Evolutionary conservation across 768 basidiomycete genomes (phyloP).

Genomic region (Pisolithus tinctorius): DNA sequence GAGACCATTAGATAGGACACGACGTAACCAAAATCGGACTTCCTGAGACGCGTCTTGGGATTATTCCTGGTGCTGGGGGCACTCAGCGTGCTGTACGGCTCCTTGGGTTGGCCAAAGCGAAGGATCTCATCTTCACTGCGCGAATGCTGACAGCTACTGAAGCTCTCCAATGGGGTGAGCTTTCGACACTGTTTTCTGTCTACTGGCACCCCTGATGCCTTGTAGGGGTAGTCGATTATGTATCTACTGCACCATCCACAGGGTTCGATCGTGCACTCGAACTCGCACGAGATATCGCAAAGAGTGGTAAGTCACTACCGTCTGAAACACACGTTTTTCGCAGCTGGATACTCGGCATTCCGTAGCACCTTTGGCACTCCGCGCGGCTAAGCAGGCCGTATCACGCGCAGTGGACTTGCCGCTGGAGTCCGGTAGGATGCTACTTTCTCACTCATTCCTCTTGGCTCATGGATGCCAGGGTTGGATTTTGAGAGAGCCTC

Average conservation of each 20-base stretch:
- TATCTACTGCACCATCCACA: slow-evolving; percentile 51
- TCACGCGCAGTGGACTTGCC: slow-evolving; percentile 73
- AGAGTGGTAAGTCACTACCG: slow-evolving; percentile 42
- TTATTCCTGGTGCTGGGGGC: slow-evolving; percentile 89
- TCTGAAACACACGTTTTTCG: neutral
- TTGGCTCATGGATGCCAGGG: slow-evolving; percentile 34
- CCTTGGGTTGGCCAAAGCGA: slow-evolving; percentile 73
- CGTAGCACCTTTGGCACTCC: slow-evolving; percentile 76
- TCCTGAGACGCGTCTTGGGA: slow-evolving; percentile 73
- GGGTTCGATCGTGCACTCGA: slow-evolving; percentile 66
- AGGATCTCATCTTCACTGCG: slow-evolving; percentile 82
- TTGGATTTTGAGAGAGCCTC: slow-evolving; percentile 87
- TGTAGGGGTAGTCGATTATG: slow-evolving; percentile 77
- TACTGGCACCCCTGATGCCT: slow-evolving; percentile 2
- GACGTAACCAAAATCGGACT: slow-evolving; percentile 80
- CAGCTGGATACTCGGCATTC: neutral
- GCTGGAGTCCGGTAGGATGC: slow-evolving; percentile 58
- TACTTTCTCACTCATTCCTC: neutral
- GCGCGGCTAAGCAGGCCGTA: slow-evolving; percentile 85
- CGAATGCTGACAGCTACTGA: slow-evolving; percentile 59
- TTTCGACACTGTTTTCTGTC: neutral
- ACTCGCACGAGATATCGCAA: slow-evolving; percentile 63
- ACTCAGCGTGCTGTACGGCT: slow-evolving; percentile 79
- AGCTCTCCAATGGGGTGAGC: slow-evolving; percentile 63
- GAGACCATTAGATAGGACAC: slow-evolving; percentile 34